phyloP scores from a whole-genome alignment of 106 monocot genomes.

The Dactylorhiza incarnata region DNA sequence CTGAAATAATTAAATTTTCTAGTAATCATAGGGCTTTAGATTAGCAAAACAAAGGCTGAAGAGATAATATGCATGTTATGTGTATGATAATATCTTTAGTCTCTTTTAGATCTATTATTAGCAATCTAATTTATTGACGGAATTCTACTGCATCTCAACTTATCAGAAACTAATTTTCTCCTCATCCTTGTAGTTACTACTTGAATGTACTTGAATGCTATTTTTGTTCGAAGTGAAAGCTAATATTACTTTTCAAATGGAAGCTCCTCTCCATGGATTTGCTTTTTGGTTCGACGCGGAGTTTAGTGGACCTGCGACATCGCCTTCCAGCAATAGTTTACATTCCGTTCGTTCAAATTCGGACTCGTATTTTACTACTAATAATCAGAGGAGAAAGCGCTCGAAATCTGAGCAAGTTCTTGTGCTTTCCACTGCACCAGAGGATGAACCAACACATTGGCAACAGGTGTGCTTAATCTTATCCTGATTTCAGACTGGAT shows the following conservation, averaged over 20 bases:
- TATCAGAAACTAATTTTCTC: too few species aligned
- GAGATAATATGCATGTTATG: too few species aligned
- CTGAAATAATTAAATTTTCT: too few species aligned
- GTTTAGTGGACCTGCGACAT: conserved; percentile 58
- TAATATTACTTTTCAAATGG: background rate
- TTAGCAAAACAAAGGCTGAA: too few species aligned
- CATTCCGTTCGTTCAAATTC: conserved; percentile 15
- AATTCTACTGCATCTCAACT: too few species aligned
- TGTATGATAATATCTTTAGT: too few species aligned
- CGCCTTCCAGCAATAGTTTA: conserved; percentile 21
- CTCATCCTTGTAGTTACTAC: too few species aligned
- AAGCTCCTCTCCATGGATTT: conserved; percentile 95
- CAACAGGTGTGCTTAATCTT: conserved; percentile 43
- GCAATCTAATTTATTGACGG: too few species aligned
- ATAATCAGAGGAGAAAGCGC: conserved; percentile 28
- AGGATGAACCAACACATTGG: conserved; percentile 98
- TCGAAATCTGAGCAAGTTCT: conserved; percentile 42
- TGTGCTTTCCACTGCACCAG: conserved; percentile 90
- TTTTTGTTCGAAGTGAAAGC: background rate
- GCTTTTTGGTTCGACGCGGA: conserved; percentile 99
- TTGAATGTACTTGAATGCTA: too few species aligned
- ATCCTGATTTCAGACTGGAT: background rate
- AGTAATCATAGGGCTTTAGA: too few species aligned
- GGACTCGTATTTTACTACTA: background rate
- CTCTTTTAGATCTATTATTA: too few species aligned